Evolutionary conservation across 345 rosid species (phyloP), one percentile per base, ranked within the genome.

Genomic region (Eucalyptus coolabah): DNA sequence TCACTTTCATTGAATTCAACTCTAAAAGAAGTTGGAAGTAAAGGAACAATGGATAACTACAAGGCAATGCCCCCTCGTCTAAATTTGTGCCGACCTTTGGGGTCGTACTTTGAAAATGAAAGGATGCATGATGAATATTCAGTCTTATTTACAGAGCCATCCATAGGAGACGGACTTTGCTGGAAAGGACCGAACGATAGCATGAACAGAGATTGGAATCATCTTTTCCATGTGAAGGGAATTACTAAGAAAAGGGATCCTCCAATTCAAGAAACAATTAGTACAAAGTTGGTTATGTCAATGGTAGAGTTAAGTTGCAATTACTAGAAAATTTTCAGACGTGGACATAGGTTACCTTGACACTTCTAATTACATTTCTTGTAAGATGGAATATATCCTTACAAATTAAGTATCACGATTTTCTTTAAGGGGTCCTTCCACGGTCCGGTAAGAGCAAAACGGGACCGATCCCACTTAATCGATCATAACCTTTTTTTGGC

Each of bases 11-110:
- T 6, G 85, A 77, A 77, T 77, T 77, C 45, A 40, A 77, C 0
- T 77, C 83, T 11, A 40, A 77, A 21, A 8, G 47, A 23, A 10
- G 30, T 11, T 37, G 4, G 2, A 77, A 77, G 83, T 7, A 19
- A 77, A 40, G 47, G 2, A 77, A 0, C 30, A 11, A 40, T 0
- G 47, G 0, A 34, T 34, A 69, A 34, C 0, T 37, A 21, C 47
- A 40, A 77, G 47, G 83, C 47, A 77, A 37, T 40, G 30, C 83
- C 7, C 15, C 1, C 83, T 77, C 30, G 83, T 77, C 83, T 21
- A 42, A 8, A 77, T 21, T 77, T 40, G 28, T 37, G 47, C 83
- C 42, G 28, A 77, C 83, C 45, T 1, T 1, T 37, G 28, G 47
- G 47, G 17, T 34, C 82, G 2, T 40, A 40, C 15, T 40, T 77